Evolutionary conservation across 495 filamentous ascomycete species (phyloP).

Genomic region (Aspergillus wentii): DNA sequence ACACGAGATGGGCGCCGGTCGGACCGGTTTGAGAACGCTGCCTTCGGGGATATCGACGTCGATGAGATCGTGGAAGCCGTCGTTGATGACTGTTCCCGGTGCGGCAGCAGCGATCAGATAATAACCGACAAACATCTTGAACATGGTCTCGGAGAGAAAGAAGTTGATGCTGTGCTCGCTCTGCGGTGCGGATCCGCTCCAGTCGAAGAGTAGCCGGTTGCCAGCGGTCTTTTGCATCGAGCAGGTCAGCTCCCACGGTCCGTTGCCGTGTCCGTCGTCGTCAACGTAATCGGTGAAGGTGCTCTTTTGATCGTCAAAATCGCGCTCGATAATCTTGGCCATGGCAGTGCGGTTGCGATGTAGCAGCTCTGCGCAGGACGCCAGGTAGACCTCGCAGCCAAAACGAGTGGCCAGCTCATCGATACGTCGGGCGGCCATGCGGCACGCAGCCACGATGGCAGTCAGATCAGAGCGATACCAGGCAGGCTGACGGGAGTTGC

Average conservation of each 20-base stretch:
- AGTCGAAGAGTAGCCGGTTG: conserved; percentile 39
- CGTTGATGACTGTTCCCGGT: conserved; percentile 39
- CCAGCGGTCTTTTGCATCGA: conserved; percentile 35
- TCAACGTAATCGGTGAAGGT: conserved; percentile 49
- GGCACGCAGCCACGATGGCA: conserved; percentile 43
- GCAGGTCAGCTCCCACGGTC: conserved; percentile 46
- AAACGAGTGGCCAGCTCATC: conserved; percentile 42
- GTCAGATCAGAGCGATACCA: conserved; percentile 47
- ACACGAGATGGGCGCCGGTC: conserved; percentile 45
- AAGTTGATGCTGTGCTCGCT: conserved; percentile 46
- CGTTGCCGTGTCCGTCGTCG: conserved; percentile 45
- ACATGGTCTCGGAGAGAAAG: conserved; percentile 46
- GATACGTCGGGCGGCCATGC: conserved; percentile 37
- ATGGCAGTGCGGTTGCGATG: conserved; percentile 38
- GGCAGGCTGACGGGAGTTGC: conserved; percentile 45
- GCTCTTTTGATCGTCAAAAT: conserved; percentile 35
- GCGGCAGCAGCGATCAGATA: conserved; percentile 45
- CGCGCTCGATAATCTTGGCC: conserved; percentile 37
- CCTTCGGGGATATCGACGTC: conserved; percentile 43
- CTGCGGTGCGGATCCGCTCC: conserved; percentile 43
- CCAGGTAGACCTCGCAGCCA: conserved; percentile 36
- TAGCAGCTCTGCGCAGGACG: conserved; percentile 39
- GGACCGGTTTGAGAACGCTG: conserved; percentile 40
- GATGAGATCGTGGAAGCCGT: conserved; percentile 46
- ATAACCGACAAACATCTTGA: conserved; percentile 48